Conservation (phyloP, 495 filamentous ascomycete genomes). For the Aspergillus steynii region DNA sequence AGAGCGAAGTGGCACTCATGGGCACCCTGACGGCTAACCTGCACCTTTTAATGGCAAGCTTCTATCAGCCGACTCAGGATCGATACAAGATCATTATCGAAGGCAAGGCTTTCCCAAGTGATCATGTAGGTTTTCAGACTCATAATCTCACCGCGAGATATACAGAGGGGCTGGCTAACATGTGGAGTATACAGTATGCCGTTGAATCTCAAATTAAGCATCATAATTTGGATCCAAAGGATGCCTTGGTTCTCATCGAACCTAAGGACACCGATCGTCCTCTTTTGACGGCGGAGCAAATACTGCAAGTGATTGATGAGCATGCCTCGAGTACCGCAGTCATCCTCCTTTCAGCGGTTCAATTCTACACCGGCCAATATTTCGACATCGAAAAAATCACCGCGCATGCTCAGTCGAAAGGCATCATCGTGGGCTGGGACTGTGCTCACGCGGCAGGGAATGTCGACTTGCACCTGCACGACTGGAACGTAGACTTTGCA, state of each 20-base stretch:
- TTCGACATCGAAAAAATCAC: slow-evolving; percentile 89
- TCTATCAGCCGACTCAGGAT: slow-evolving; percentile 77
- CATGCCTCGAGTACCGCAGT: slow-evolving; percentile 78
- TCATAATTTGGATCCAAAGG: slow-evolving; percentile 66
- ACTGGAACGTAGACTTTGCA: slow-evolving; percentile 95
- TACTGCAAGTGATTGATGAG: slow-evolving; percentile 71
- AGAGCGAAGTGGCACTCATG: slow-evolving; percentile 88
- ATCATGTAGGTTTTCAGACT: slow-evolving; percentile 61
- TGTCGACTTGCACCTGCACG: slow-evolving; percentile 77
- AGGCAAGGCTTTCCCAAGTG: slow-evolving; percentile 91
- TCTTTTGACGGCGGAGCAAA: slow-evolving; percentile 67
- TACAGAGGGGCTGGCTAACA: background rate
- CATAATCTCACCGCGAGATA: background rate
- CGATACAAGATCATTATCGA: slow-evolving; percentile 90
- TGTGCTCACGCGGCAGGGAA: slow-evolving; percentile 95
- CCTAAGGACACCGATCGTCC: slow-evolving; percentile 54
- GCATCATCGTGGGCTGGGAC: slow-evolving; percentile 88
- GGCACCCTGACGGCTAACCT: slow-evolving; percentile 89
- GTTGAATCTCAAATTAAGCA: slow-evolving; percentile 83
- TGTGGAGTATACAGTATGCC: slow-evolving; percentile 62
- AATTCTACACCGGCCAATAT: slow-evolving; percentile 93
- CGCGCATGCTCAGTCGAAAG: slow-evolving; percentile 68
- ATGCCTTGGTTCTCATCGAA: slow-evolving; percentile 75
- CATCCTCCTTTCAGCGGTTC: slow-evolving; percentile 84
- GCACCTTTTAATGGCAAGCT: slow-evolving; percentile 87